Evolutionary conservation across 2,329 filamentous ascomycete genomes (phyloP).

Genomic region (Fusarium temperatum): DNA sequence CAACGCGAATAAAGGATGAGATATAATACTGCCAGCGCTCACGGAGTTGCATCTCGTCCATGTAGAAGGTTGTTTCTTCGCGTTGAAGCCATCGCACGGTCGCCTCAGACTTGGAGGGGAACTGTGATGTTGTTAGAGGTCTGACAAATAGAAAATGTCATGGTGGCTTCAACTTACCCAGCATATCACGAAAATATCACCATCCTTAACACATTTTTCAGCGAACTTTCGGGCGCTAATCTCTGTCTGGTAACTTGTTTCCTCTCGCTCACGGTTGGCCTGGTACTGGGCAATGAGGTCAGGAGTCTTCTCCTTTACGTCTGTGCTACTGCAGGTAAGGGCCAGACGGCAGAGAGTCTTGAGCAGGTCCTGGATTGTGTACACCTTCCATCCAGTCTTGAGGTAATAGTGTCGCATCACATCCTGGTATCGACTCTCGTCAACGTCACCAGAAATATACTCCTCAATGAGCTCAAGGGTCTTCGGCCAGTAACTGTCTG

Average conservation of each 20-base stretch:
- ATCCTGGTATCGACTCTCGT: constrained; percentile 87
- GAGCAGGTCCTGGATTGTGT: constrained; percentile 90
- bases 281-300: constrained; percentile 91
- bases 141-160: neutral
- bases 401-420: constrained; percentile 92
- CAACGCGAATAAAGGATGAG: constrained; percentile 86
- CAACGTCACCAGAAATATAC: constrained; percentile 82
- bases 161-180: constrained; percentile 72
- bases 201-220: constrained; percentile 91
- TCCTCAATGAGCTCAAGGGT: constrained; percentile 88
- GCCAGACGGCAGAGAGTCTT: constrained; percentile 83
- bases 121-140: constrained; percentile 59
- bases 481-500: constrained; percentile 83
- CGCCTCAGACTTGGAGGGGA: constrained; percentile 73
- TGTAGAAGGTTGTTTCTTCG: constrained; percentile 81
- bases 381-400: constrained; percentile 89
- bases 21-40: constrained; percentile 96
- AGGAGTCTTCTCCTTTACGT: constrained; percentile 91
- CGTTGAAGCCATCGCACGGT: constrained; percentile 76
- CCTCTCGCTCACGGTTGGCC: constrained; percentile 79
- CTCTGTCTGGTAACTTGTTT: constrained; percentile 89
- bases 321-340: constrained; percentile 82
- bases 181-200: constrained; percentile 87
- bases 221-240: constrained; percentile 91
- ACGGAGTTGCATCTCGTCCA: constrained; percentile 85